Evolutionary conservation across 2,329 filamentous ascomycete species (phyloP), one percentile per base, ranked within the genome.

Genomic region (Aaosphaeria pasadenensis): DNA sequence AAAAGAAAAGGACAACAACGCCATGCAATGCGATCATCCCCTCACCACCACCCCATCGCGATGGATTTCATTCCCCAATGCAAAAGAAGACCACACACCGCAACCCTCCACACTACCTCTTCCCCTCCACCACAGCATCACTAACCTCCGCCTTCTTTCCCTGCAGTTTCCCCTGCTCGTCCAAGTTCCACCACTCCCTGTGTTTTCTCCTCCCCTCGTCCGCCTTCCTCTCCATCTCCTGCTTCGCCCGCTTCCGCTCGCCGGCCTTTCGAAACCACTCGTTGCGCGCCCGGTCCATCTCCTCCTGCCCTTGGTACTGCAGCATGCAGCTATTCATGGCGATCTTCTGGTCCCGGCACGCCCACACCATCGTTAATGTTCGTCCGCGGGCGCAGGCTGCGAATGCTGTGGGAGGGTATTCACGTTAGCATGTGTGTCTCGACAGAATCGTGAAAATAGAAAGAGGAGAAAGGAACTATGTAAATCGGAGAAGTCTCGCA

Each of bases 291-390:
- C 84, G 85, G 74, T 99, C 94, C 71, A 95, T 82, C 69, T 95
- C 89, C 46, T 81, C 84, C 54, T 85, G 88, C 55, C 89, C 95
- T 47, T 92, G 91, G 74, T 95, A 87, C 47, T 79, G 72, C 58
- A 91, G 79, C 91, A 99, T 96, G 76, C 94, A 99, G 52, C 77
- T 79, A 74, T 99, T 99, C 94, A 99, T 99, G 33, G 80, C 78
- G 53, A 86, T 84, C 62, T 91, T 87, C 64, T 91, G 81, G 43
- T 80, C 74, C 46, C 90, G 86, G 76, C 94, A 99, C 45, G 85
- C 82, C 77, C 94, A 96, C 9, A 91, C 87, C 49, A 94, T 88
- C 48, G 86, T 91, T 60, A 97, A 83, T 5, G 91, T 97, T 56
- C 89, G 88, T 66, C 87, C 86, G 43, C 86, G 80, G 45, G 91